phyloP scores from a whole-genome alignment of 768 basidiomycete species.

The Phlebiopsis gigantea region DNA sequence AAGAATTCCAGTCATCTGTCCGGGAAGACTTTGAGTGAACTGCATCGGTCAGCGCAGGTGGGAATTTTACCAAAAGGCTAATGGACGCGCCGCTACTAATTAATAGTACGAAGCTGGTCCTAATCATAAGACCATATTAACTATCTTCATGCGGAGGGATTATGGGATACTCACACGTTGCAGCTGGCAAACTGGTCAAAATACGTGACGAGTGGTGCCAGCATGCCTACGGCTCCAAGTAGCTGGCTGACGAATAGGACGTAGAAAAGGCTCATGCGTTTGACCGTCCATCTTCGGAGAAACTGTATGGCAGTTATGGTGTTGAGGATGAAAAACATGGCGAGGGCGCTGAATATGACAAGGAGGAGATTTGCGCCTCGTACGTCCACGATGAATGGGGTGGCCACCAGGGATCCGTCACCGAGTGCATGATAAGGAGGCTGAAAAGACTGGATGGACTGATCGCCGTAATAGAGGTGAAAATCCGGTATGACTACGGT shows the following conservation, averaged over 20 bases:
- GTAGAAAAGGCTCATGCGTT: conserved; percentile 56
- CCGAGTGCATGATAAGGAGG: conserved; percentile 40
- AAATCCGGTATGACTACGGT: conserved; percentile 45
- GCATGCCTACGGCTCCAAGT: conserved; percentile 39
- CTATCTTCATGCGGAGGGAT: conserved; percentile 10
- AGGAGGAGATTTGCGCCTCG: conserved; percentile 36
- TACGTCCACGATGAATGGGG: conserved; percentile 41
- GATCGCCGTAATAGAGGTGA: conserved; percentile 33
- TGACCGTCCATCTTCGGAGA: conserved; percentile 48
- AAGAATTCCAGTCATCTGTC: conserved; percentile 57
- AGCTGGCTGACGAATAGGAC: conserved; percentile 51
- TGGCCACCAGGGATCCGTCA: conserved; percentile 58
- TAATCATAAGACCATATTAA: conserved; percentile 2
- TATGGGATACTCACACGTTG: conserved; percentile 39
- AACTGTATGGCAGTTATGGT: conserved; percentile 45
- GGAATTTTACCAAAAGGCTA: conserved; percentile 20
- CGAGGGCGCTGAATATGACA: conserved; percentile 43
- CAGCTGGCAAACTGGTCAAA: conserved; percentile 39
- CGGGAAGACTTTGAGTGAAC: neutral
- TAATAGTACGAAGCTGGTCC: conserved; percentile 14
- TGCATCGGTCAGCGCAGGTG: neutral
- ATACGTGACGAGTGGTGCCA: conserved; percentile 42
- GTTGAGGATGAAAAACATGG: conserved; percentile 49
- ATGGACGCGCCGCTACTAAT: conserved; percentile 15
- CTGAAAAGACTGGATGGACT: conserved; percentile 38